Evolutionary conservation across 371 early-diverging fungal genomes (phyloP).

Genomic region (Mucor mucedo): DNA sequence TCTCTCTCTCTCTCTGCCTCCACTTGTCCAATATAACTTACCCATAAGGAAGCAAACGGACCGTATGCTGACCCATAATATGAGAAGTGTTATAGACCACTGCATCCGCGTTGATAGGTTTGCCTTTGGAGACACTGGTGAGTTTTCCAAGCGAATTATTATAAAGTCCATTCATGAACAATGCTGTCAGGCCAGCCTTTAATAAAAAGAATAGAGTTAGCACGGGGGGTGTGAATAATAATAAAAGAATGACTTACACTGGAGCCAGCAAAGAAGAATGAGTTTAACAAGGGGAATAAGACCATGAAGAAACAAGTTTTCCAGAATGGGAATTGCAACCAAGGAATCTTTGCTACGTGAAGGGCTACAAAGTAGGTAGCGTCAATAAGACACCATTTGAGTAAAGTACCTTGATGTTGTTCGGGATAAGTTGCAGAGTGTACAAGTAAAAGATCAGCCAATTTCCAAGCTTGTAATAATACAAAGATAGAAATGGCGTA

Average conservation of each 20-base stretch:
- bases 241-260: constrained; percentile 25
- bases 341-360: constrained; percentile 49
- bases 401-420: constrained; percentile 25
- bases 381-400: constrained; percentile 46
- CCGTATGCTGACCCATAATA: constrained; percentile 54
- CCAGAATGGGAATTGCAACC: constrained; percentile 47
- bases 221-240: neutral
- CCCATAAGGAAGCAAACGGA: constrained; percentile 58
- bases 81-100: constrained; percentile 47
- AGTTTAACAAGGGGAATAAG: constrained; percentile 22
- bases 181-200: constrained; percentile 14
- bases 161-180: constrained; percentile 13
- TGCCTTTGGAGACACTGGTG: constrained; percentile 45
- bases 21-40: constrained; percentile 13
- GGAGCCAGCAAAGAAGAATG: constrained; percentile 37
- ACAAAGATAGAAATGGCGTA: constrained; percentile 45
- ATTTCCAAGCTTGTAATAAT: constrained; percentile 39
- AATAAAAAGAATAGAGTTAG: neutral
- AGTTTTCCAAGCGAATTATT: constrained; percentile 38
- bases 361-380: constrained; percentile 34
- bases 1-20: no score
- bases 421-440: constrained; percentile 39
- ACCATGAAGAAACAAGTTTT: constrained; percentile 35
- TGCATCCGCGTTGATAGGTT: constrained; percentile 48
- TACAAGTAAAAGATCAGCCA: constrained; percentile 26